These are phyloP conservation scores for Suhomyces emberorum DNA, from an alignment of 805 yeast genomes.

Conservation along the genomic window DNA sequence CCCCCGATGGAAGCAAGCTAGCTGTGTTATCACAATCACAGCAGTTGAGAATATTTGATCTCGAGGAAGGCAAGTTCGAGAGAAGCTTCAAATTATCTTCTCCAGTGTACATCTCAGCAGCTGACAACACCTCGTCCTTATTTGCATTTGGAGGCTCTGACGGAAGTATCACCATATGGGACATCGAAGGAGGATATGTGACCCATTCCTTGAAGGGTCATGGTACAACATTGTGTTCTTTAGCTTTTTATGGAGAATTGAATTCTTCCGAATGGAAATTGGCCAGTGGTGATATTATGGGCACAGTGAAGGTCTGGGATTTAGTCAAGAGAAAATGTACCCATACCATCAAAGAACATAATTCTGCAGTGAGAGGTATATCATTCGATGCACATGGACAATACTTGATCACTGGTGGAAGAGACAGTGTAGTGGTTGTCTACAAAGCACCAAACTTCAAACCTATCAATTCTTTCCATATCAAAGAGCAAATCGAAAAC, in stretches of 20 bases:
- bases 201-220: constrained; percentile 94
- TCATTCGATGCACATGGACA: constrained; percentile 56
- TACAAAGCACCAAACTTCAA: constrained; percentile 52
- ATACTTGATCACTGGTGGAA: constrained; percentile 73
- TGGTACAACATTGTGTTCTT: constrained; percentile 79
- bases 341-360: constrained; percentile 68
- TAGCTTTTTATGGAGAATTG: constrained; percentile 68
- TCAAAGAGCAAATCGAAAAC: constrained; percentile 68
- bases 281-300: constrained; percentile 66
- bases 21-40: constrained; percentile 82
- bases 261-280: constrained; percentile 71
- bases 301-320: constrained; percentile 55
- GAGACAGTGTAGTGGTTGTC: constrained; percentile 73
- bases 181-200: constrained; percentile 77
- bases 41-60: constrained; percentile 63
- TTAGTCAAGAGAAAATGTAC: constrained; percentile 72
- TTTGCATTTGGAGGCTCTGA: constrained; percentile 95
- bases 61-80: constrained; percentile 37
- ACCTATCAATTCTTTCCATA: constrained; percentile 65
- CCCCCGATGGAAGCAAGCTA: constrained; percentile 70
- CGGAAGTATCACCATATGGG: constrained; percentile 90
- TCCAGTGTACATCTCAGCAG: constrained; percentile 75
- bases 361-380: constrained; percentile 81
- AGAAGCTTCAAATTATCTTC: constrained; percentile 63
- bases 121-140: constrained; percentile 78